Base-by-base conservation (phyloP, 768 basidiomycete species). In the Collybia sp. region DNA sequence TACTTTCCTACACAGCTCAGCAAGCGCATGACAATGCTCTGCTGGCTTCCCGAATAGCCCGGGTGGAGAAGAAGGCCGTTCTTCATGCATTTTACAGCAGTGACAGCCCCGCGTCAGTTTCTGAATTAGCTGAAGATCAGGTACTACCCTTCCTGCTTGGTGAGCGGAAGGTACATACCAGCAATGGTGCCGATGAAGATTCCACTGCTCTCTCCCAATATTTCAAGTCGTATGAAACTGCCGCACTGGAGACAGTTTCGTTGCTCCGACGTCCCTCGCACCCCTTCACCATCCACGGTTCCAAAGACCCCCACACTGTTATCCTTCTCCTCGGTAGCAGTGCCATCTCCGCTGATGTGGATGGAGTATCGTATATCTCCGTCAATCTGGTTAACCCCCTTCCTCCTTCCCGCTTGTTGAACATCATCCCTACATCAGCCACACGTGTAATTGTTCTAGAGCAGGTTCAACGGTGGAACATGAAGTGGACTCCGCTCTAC, bases 1-100 rank as follows among this genome's bases (percentile, higher is more conserved):
- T 98, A 42, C 73, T 94, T 56, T 94, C 92, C 5, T 74, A 79
- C 31, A 80, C 77, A 1, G 62, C 80, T 2, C 87, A 92, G 60
- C 78, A 93, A 58, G 90, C 93, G 3, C 88, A 95, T 55, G 90
- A 94, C 59, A 85, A 97, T 63, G 88, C 92, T 17, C 68, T 97
- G 31, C 76, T 98, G 13, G 91, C 92, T 12, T 83, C 89, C 42
- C 79, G 84, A 36, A 67, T 97, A 42, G 90, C 95, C 0, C 75
- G 75, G 32, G 62, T 74, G 6, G 80, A 87, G 55, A 71, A 72
- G 45, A 85, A 80, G 54, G 83, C 85, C 5, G 89, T 95, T n/a
- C 71, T 96, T 18, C 95, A 97, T 60, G 82, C 77, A 12, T 96
- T 93, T 65, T 82, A 86, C 55, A 58, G 70, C 6, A 65, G 58